Evolutionary conservation across 192 early-diverging fungal genomes (phyloP), one percentile per base, ranked within the genome.

Genomic region (Podochytrium sp.): DNA sequence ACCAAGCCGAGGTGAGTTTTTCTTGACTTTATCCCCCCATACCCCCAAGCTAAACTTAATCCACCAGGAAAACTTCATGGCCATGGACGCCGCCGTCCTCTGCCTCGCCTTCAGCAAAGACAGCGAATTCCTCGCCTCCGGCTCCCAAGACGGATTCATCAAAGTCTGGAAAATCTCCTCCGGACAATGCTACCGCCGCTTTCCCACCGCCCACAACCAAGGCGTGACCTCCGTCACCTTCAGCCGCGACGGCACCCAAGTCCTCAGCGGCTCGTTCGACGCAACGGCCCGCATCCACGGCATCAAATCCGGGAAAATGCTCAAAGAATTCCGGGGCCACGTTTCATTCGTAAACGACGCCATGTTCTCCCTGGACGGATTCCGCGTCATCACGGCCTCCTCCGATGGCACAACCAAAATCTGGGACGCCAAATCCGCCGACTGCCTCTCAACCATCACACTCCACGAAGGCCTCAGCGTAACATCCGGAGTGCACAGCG

Each of bases 311-410:
- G 96, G 96, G 10, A 96, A 96, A 53, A 90, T 90, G 73, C 78
- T 98, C 2, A 93, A 95, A 58, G 94, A 97, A 70, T 94, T 95
- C 65, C 87, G 92, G 23, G 97, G 97, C 0, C 97, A 99, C 71
- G 85, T 91, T 1, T 94, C 94, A 1, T 94, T 90, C 71, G 90
- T 97, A 41, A 98, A 96, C 78, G 82, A 85, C 53, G 93, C 87
- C 0, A 56, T 87, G 4, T 99, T 91, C 71, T 91, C 89, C 16
- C 42, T 79, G 20, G 92, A 96, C 56, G 90, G 89, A 74, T 64
- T 82, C 3, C 82, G 87, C 3, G 81, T 99, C 7, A 71, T 97
- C 12, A 95, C 90, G 69, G 91, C 86, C 0, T 92, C 92, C 38
- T 92, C 90, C 58, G 97, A 99, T 65, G 97, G 97, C 7, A 91